phyloP scores from a whole-genome alignment of 1,284 basidiomycete species.

The Pseudozyma flocculosa region DNA sequence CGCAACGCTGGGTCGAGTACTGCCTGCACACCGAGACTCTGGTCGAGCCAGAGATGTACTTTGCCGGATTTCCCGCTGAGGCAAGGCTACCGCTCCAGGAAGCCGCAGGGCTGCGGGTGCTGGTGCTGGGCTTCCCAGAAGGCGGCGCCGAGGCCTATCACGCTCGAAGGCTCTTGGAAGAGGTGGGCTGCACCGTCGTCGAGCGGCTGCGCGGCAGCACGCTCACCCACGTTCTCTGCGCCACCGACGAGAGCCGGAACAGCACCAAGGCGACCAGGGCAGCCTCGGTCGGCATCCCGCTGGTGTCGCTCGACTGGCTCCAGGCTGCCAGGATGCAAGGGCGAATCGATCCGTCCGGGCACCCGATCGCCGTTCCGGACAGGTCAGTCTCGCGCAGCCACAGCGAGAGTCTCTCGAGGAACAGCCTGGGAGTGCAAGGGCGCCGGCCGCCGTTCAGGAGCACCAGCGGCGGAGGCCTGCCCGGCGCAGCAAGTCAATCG shows the following conservation, averaged over 20 bases:
- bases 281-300: conserved; percentile 13
- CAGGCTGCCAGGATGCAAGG: conserved; percentile 3
- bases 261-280: conserved; percentile 8
- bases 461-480: too few relatives aligned
- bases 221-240: conserved; percentile 37
- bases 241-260: conserved; percentile 8
- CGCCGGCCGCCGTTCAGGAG: too few relatives aligned
- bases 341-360: not conserved
- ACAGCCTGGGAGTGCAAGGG: too few relatives aligned
- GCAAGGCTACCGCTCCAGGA: conserved; percentile 22
- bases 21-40: conserved; percentile 38
- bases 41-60: conserved; percentile 25
- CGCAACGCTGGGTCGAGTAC: conserved; percentile 48
- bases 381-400: too few relatives aligned
- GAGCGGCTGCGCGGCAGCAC: conserved; percentile 22
- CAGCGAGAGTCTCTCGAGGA: too few relatives aligned
- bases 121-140: conserved; percentile 32
- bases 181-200: conserved; percentile 25
- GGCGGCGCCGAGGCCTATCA: conserved; percentile 40
- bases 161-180: conserved; percentile 26
- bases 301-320: conserved; percentile 27
- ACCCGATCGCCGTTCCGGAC: too few relatives aligned
- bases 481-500: too few relatives aligned
- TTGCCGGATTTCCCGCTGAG: conserved; percentile 29
- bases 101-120: conserved; percentile 10